Percentiles rank a stretch among this genome's conserved stretches.
Evolutionary conservation across 2,329 filamentous ascomycete genomes (phyloP).

Genomic region (Orbilia ellipsospora): DNA sequence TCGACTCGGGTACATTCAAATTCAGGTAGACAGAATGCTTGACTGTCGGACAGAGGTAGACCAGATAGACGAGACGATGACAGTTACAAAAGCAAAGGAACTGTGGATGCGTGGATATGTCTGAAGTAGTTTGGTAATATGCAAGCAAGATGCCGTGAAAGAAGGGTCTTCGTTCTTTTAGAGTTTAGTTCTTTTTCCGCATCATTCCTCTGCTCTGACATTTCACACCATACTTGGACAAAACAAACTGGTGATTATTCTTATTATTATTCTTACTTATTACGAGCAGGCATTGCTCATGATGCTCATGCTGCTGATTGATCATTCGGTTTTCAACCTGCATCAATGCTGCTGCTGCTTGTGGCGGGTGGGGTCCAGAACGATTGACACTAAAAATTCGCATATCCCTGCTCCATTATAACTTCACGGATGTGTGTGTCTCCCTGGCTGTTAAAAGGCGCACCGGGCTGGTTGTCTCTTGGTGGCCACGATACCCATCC

Average conservation of each 20-base stretch:
- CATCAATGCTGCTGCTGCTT: conserved; percentile 18
- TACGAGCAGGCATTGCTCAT: conserved; percentile 12
- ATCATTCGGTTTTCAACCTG: conserved; percentile 22
- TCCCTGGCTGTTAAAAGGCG: conserved; percentile 42
- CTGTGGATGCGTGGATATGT: neutral
- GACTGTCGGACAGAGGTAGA: neutral
- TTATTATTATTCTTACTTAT: conserved; percentile 11
- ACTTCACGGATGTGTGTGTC: conserved; percentile 17
- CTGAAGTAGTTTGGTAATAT: conserved; percentile 10
- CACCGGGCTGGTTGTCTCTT: conserved; percentile 5
- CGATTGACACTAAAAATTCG: conserved; percentile 44
- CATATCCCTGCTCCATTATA: conserved; percentile 21
- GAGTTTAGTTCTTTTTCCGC: conserved; percentile 20
- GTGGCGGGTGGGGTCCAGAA: conserved; percentile 55
- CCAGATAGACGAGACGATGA: neutral
- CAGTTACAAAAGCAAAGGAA: neutral
- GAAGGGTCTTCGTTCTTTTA: conserved; percentile 52
- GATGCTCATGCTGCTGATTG: conserved; percentile 5
- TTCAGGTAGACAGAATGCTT: neutral
- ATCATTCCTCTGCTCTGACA: conserved; percentile 19
- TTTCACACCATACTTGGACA: neutral
- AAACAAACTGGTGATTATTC: too few relatives aligned
- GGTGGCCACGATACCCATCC: conserved; percentile 23
- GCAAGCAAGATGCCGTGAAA: conserved; percentile 53
- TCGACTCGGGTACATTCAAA: neutral